These are phyloP conservation scores for Melastoma malabathricum DNA, from an alignment of 345 rosid species.

Conservation along the genomic window DNA sequence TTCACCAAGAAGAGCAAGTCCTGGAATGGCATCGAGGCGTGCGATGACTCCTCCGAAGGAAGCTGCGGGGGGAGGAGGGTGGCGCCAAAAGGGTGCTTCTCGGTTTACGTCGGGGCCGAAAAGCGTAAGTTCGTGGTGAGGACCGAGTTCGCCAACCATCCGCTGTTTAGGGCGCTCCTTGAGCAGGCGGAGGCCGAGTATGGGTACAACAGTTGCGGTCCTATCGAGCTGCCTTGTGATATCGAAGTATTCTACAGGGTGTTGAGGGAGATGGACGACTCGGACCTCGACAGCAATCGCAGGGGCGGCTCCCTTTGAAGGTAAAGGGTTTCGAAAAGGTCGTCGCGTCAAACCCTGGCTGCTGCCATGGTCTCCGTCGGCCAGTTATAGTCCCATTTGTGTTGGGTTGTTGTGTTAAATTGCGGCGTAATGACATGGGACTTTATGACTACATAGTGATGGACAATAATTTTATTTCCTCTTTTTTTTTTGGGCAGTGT, in stretches of 20 bases:
- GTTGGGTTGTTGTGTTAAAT: too few relatives aligned
- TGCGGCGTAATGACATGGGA: too few relatives aligned
- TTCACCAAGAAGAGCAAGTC: slow-evolving; percentile 20
- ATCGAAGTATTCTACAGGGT: slow-evolving; percentile 36
- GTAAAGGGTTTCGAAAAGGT: slow-evolving; percentile 17
- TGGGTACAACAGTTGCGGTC: slow-evolving; percentile 45
- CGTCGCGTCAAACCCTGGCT: slow-evolving; percentile 18
- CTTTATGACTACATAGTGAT: too few relatives aligned
- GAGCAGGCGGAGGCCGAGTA: slow-evolving; percentile 65
- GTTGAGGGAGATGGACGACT: slow-evolving; percentile 19
- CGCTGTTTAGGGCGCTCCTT: slow-evolving; percentile 38
- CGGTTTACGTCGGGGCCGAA: slow-evolving; percentile 51
- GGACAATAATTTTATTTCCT: too few relatives aligned
- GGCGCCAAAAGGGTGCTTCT: slow-evolving; percentile 49
- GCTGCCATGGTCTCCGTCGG: slow-evolving; percentile 22
- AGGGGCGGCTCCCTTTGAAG: not conserved
- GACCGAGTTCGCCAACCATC: slow-evolving; percentile 47
- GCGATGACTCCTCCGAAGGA: slow-evolving; percentile 20
- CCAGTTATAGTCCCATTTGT: slow-evolving; percentile 8
- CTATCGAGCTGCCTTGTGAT: slow-evolving; percentile 52
- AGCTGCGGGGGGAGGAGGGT: slow-evolving; percentile 11
- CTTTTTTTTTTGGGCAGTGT: too few relatives aligned
- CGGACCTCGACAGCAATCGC: not conserved
- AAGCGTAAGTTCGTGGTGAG: slow-evolving; percentile 45
- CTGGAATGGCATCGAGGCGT: slow-evolving; percentile 10